Evolutionary conservation across 345 rosid species (phyloP).

Genomic region (Populus tremula): DNA sequence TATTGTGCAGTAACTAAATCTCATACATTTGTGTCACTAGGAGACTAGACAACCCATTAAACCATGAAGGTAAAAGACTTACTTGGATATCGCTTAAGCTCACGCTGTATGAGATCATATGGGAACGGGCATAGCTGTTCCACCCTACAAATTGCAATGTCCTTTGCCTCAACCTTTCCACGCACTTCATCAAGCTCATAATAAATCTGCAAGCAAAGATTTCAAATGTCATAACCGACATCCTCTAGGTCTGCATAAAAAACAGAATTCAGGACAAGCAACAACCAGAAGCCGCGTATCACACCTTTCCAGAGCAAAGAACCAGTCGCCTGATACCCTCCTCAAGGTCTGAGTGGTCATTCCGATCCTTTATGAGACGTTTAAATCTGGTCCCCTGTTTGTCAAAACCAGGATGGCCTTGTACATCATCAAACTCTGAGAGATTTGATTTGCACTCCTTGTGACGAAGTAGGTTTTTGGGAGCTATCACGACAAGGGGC

Average conservation of each 20-base stretch:
- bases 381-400: constrained; percentile 95
- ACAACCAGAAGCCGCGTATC: neutral
- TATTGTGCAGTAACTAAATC: neutral
- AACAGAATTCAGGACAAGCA: neutral
- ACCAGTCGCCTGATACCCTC: constrained; percentile 78
- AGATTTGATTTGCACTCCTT: constrained; percentile 91
- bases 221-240: neutral
- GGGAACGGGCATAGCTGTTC: constrained; percentile 85
- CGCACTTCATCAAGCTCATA: constrained; percentile 75
- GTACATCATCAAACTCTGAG: constrained; percentile 88
- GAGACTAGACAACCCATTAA: neutral
- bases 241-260: neutral
- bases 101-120: constrained; percentile 72
- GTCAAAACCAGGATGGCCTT: constrained; percentile 95
- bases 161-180: constrained; percentile 41
- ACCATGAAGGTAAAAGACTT: constrained; percentile 11
- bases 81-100: constrained; percentile 78
- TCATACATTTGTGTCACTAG: neutral
- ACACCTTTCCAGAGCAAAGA: constrained; percentile 93
- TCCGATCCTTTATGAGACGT: constrained; percentile 86
- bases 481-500: constrained; percentile 82
- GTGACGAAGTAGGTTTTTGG: constrained; percentile 89
- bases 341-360: constrained; percentile 74
- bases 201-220: constrained; percentile 21
- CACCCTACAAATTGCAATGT: constrained; percentile 77